These are phyloP conservation scores for Tubosaeta brunneosetosa DNA, from an alignment of 768 basidiomycete genomes.

Conservation along the genomic window DNA sequence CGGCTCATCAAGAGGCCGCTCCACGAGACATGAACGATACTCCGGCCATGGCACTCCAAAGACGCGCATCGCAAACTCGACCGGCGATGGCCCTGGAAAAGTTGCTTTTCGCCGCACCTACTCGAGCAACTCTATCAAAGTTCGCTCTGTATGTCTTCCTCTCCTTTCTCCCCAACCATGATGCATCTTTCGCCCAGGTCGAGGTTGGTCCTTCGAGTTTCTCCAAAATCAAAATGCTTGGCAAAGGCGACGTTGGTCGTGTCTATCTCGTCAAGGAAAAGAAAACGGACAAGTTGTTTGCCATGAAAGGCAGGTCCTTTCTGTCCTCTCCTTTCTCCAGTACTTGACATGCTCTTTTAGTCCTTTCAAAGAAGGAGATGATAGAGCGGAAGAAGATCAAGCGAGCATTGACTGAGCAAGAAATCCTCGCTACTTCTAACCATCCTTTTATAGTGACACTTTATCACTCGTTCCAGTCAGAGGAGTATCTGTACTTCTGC, in stretches of 20 bases:
- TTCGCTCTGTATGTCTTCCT: slow-evolving; percentile 60
- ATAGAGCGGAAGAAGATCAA: slow-evolving; percentile 99
- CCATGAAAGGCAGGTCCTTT: slow-evolving; percentile 88
- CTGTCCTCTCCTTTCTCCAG: slow-evolving; percentile 1
- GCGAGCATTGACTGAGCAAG: slow-evolving; percentile 95
- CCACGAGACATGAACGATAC: slow-evolving; percentile 39
- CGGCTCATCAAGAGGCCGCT: slow-evolving; percentile 59
- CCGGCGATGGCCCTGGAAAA: slow-evolving; percentile 49
- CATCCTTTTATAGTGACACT: slow-evolving; percentile 99
- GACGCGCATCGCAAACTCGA: slow-evolving; percentile 44
- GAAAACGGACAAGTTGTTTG: slow-evolving; percentile 92
- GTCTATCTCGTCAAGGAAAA: slow-evolving; percentile 98
- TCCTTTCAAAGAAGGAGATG: slow-evolving; percentile 99
- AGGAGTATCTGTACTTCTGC: slow-evolving; percentile 97
- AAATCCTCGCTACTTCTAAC: slow-evolving; percentile 96
- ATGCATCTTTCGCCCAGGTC: slow-evolving; percentile 46
- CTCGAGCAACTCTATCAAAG: slow-evolving; percentile 96
- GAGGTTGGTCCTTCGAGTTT: slow-evolving; percentile 95
- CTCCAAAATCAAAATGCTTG: slow-evolving; percentile 95
- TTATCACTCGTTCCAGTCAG: slow-evolving; percentile 98
- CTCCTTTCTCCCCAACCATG: neutral
- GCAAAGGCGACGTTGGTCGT: slow-evolving; percentile 97
- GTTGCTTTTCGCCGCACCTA: slow-evolving; percentile 89
- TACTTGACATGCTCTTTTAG: slow-evolving; percentile 43
- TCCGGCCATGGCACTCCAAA: slow-evolving; percentile 28